These are phyloP conservation scores for Linnemannia schmuckeri DNA, from an alignment of 192 early-diverging fungal species.

Conservation along the genomic window DNA sequence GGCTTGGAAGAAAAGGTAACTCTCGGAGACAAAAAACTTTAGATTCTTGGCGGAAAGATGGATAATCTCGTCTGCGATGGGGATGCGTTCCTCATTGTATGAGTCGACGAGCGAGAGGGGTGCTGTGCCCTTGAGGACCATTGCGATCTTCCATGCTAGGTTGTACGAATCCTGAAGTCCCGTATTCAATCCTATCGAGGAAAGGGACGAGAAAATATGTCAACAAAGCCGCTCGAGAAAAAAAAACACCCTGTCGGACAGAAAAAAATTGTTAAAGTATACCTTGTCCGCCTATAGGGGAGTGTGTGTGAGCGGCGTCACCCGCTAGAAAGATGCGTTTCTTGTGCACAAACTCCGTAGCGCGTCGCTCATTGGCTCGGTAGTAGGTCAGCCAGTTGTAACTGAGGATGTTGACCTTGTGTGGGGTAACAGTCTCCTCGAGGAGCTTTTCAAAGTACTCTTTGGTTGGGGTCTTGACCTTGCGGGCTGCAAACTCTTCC, in stretches of 20 bases:
- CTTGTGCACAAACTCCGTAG: constrained; percentile 14
- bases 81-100: constrained; percentile 39
- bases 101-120: constrained; percentile 50
- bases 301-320: constrained; percentile 48
- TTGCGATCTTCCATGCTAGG: constrained; percentile 63
- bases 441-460: constrained; percentile 15
- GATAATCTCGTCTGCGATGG: constrained; percentile 18
- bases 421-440: background rate
- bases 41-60: constrained; percentile 2
- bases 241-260: background rate
- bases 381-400: constrained; percentile 34
- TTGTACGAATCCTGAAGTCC: constrained; percentile 65
- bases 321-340: constrained; percentile 39
- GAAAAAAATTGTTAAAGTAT: background rate
- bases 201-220: background rate
- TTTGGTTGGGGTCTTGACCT: background rate
- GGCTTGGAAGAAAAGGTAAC: background rate
- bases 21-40: background rate
- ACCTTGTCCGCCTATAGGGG: constrained; percentile 52
- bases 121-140: constrained; percentile 45
- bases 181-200: constrained; percentile 51
- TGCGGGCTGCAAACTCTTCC: background rate
- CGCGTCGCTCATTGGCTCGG: constrained; percentile 20
- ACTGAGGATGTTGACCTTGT: background rate
- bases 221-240: background rate